A percentile compares a stretch with the other conserved stretches of the same genome.
Conservation (phyloP, 768 basidiomycete species). For the Phylloporus sp. region DNA sequence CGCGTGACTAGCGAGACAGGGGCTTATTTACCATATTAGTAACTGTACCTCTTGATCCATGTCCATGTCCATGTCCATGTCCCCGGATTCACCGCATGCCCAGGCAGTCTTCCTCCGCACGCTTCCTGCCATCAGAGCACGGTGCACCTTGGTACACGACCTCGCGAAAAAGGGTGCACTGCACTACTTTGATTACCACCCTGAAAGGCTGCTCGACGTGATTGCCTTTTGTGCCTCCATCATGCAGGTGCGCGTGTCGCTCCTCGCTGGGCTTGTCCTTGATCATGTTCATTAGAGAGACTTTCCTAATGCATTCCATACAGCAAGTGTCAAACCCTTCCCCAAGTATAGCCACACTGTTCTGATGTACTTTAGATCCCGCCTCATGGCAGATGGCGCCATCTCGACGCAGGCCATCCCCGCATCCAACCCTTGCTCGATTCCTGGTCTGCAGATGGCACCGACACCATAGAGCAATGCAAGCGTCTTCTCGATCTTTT, state of each 20-base stretch:
- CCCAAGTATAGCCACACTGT: neutral
- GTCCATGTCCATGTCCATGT: conserved; percentile 1
- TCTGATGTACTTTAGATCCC: conserved; percentile 52
- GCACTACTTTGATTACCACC: conserved; percentile 83
- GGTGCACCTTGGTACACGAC: conserved; percentile 73
- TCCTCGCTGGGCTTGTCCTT: neutral
- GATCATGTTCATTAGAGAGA: conserved; percentile 53
- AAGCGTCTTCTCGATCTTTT: conserved; percentile 86
- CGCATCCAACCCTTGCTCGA: conserved; percentile 61
- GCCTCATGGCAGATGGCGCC: conserved; percentile 88
- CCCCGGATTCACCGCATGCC: conserved; percentile 11
- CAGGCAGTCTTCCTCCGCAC: conserved; percentile 72
- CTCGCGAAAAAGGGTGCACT: conserved; percentile 74
- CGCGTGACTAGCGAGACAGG: neutral
- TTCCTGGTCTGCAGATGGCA: conserved; percentile 45
- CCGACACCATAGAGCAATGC: conserved; percentile 55
- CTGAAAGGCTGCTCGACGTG: conserved; percentile 66
- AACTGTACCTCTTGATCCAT: neutral
- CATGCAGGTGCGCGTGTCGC: conserved; percentile 56
- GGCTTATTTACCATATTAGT: neutral
- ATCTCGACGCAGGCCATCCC: conserved; percentile 66
- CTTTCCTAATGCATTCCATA: conserved; percentile 64
- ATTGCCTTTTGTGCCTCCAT: conserved; percentile 72
- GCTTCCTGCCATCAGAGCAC: conserved; percentile 84
- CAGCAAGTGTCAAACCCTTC: conserved; percentile 38